These are phyloP conservation scores for Hylodesmum podocarpum DNA, from an alignment of 306 rosid species.

Conservation along the genomic window DNA sequence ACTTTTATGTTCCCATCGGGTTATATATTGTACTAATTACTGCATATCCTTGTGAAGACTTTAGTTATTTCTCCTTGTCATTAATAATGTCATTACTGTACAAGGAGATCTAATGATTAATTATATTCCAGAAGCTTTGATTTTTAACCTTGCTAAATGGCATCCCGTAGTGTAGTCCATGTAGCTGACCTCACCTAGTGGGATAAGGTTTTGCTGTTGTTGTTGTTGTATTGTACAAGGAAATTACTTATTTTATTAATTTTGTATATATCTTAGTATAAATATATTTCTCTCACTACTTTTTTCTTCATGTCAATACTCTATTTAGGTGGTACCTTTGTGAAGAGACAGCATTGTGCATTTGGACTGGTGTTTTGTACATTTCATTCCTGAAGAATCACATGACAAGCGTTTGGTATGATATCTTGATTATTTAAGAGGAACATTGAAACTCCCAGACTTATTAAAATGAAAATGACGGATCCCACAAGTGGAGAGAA, in stretches of 20 bases:
- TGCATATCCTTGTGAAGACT: background rate
- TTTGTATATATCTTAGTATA: background rate
- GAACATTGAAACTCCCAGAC: constrained; percentile 15
- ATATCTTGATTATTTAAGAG: constrained; percentile 32
- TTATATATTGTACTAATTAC: background rate
- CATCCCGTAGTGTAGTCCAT: no score
- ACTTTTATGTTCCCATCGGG: constrained; percentile 10
- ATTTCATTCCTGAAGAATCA: constrained; percentile 72
- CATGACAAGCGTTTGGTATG: constrained; percentile 74
- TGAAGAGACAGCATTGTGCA: constrained; percentile 86
- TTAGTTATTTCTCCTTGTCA: constrained; percentile 29
- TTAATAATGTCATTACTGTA: background rate
- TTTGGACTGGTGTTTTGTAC: constrained; percentile 85
- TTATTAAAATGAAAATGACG: constrained; percentile 17
- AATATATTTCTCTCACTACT: constrained; percentile 11
- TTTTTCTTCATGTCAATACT: constrained; percentile 29
- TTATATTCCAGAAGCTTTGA: no score
- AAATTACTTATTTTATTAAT: constrained; percentile 20
- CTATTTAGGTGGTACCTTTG: constrained; percentile 93
- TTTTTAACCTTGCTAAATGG: no score
- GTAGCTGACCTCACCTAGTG: no score
- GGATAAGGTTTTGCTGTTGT: no score
- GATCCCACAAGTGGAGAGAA: background rate
- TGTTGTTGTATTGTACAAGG: background rate
- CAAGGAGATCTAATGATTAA: no score